A percentile compares a stretch with the other conserved stretches of the same genome.
Evolutionary conservation across 2,329 filamentous ascomycete genomes (phyloP).

Genomic region (Fusarium camptoceras): DNA sequence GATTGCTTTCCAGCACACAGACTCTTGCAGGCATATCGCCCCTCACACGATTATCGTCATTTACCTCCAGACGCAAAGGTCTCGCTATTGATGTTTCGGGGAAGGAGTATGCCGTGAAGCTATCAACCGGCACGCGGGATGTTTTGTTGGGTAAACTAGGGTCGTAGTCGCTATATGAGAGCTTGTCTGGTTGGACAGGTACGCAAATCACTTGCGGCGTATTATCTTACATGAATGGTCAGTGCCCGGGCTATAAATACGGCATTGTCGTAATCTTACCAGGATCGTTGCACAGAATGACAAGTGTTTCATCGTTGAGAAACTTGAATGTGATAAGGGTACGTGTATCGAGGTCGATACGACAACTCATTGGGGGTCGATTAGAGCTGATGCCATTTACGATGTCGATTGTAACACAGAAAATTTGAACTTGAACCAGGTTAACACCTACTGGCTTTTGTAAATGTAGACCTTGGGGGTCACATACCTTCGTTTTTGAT

Average conservation of each 20-base stretch:
- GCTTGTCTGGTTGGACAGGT: constrained; percentile 52
- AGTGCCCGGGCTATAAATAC: not conserved
- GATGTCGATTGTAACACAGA: constrained; percentile 64
- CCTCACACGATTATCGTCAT: constrained; percentile 56
- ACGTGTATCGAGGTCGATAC: constrained; percentile 56
- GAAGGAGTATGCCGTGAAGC: constrained; percentile 42
- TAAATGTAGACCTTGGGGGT: too few species aligned
- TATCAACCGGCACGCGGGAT: constrained; percentile 19
- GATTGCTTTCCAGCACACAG: constrained; percentile 63
- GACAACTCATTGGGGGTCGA: constrained; percentile 53
- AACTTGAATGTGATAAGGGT: constrained; percentile 75
- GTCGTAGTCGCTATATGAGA: constrained; percentile 55
- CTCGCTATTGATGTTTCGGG: constrained; percentile 45
- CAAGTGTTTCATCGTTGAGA: constrained; percentile 69
- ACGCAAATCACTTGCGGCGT: constrained; percentile 49
- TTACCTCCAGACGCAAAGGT: constrained; percentile 65
- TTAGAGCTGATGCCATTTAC: constrained; percentile 69
- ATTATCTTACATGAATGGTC: constrained; percentile 38
- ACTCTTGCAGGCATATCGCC: constrained; percentile 63
- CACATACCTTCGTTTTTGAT: constrained; percentile 53
- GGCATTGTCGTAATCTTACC: constrained; percentile 46
- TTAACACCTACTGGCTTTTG: not conserved
- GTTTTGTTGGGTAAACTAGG: constrained; percentile 25
- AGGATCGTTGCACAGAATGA: constrained; percentile 65
- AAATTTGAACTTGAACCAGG: constrained; percentile 64